Base-by-base conservation (phyloP, 1,284 basidiomycete genomes). In the Malassezia arunalokei region DNA sequence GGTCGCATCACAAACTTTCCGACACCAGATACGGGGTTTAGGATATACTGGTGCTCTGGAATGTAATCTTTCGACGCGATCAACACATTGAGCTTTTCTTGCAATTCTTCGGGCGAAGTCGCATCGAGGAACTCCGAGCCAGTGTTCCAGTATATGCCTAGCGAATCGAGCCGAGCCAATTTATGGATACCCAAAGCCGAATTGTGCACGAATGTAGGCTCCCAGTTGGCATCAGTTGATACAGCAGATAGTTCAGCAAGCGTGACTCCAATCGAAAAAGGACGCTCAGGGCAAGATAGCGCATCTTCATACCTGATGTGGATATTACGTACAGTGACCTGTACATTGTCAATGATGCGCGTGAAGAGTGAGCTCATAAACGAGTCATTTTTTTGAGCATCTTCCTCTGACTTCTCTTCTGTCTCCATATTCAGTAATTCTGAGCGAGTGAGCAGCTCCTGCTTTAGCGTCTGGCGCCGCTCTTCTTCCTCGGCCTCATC, bases 131-230 rank as follows among this genome's bases (percentile, higher is more conserved):
- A 88, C 20, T 78, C 75, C 8, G 86, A 81, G 73, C 98, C 91
- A 0, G 95, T 96, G 75, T 99, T 88, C 71, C 96, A 98, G 74
- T 99, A 99, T 3, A 91, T 76, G 0, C 91, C 85, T 45, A 99
- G 78, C 3, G 87, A 94, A 70, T 85, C 80, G 38, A 99, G 77
- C 51, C 84, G 85, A 7, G 87, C 86, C 28, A 99, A 79, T 77
- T 99, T 99, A 76, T 95, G 89, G 41, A 98, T 86, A 31, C 85
- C 84, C 32, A 86, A 83, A 5, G 83, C 80, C 8, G 83, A 85
- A 71, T 88, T 90, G 75, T 91, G 86, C 50, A 98, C 88, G 76
- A 96, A 98, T 0, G 89, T 83, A n/a, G 91, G 82, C 58, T 86
- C 76, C 95, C 95, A 99, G 51, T 82, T 77, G 58, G 82, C 83